Evolutionary conservation across 2,329 filamentous ascomycete genomes (phyloP), one percentile per base, ranked within the genome.

Genomic region (Biscogniauxia sp.): DNA sequence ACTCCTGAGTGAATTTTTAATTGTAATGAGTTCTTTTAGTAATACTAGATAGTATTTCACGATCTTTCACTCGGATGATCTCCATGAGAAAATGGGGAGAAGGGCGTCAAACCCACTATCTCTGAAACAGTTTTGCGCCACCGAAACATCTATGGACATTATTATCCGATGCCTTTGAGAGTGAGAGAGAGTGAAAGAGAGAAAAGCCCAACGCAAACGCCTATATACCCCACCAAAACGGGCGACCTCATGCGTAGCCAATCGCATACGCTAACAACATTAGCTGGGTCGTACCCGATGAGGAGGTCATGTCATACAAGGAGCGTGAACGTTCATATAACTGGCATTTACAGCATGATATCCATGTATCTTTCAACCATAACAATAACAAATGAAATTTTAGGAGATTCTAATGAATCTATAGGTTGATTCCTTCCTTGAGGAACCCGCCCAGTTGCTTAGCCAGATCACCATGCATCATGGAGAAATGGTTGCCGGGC

Each of bases 401-500:
- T 28, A 51, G n/a, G 23, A n/a, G 49, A 11, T 23, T 17, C 23
- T 28, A 55, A 9, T 5, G n/a, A 9, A 19, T 53, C 54, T 69
- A 72, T 58, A 65, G 37, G 57, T 70, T 62, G 15, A 74, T 72
- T 5, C 70, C 72, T 23, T 74, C 69, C 54, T 69, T 72, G 65
- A 75, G 61, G 58, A 74, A 75, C 9, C 59, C 59, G 9, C 72
- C 72, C 3, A 75, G 64, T 37, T 70, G 65, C 61, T 73, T 72
- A 13, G 73, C 73, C 1, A 75, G 57, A 3, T 79, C 72, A 63
- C 85, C 86, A 73, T 88, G 86, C 87, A 92, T 91, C 88, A 91
- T 91, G 20, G 82, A 86, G 76, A 92, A 91, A 76, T 91, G 88
- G 69, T 91, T 89, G 2, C 88, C 89, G 17, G 84, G 84, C 85